Conservation (phyloP, 768 basidiomycete species). For the Dacryopinax primogenitus region DNA sequence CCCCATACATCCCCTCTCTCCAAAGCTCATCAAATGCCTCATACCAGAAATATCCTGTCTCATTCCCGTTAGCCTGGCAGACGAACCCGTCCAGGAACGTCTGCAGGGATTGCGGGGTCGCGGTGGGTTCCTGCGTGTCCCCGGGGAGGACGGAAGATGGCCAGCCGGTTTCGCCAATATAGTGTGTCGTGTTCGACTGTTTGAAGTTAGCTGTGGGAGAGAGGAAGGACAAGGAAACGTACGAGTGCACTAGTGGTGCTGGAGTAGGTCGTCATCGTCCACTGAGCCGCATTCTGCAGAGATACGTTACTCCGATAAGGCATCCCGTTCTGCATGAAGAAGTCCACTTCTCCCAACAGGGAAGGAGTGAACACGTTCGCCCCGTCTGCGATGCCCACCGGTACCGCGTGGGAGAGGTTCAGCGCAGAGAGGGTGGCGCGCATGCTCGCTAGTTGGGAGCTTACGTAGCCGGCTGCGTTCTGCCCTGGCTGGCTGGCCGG, state of each 20-base stretch:
- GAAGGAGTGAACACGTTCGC: not conserved
- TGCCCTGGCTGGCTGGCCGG: not conserved
- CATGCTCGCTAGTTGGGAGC: not conserved
- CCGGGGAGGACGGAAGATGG: conserved; percentile 7
- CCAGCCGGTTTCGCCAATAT: conserved; percentile 12
- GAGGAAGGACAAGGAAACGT: not conserved
- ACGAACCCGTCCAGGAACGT: conserved; percentile 7
- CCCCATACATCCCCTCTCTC: conserved; percentile 11
- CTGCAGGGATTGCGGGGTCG: conserved; percentile 5
- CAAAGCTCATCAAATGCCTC: conserved; percentile 13
- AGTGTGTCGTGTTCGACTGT: not conserved
- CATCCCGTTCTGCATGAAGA: not conserved
- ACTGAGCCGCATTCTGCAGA: not conserved
- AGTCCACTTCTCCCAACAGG: not conserved
- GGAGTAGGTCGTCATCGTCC: conserved; percentile 1
- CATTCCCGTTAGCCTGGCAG: conserved; percentile 8
- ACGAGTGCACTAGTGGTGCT: not conserved
- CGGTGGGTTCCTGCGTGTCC: not conserved
- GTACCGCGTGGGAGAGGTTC: not conserved
- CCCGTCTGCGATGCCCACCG: not conserved
- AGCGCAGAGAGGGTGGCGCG: not conserved
- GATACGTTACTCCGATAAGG: not conserved
- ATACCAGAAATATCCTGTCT: conserved; percentile 12
- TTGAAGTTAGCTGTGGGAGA: not conserved
- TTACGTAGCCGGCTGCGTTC: not conserved